Evolutionary conservation across 129 eudicot species (phyloP).

Genomic region (Centrapalus pauciflorus): DNA sequence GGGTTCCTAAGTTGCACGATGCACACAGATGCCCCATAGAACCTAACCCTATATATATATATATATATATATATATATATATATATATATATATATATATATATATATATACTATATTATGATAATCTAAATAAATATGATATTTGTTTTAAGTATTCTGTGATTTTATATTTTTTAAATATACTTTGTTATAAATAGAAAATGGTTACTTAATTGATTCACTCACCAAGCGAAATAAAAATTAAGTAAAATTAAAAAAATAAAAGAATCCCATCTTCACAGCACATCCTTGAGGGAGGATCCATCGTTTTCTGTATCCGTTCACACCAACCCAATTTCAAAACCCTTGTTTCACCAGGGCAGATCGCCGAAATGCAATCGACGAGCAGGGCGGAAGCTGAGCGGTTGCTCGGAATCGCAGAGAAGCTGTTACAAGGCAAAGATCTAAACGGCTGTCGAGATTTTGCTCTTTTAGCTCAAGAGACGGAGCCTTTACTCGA

Average conservation of each 20-base stretch:
- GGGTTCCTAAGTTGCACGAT: no score
- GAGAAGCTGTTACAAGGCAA: conserved; percentile 67
- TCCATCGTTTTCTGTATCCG: background rate
- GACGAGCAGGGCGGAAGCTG: conserved; percentile 77
- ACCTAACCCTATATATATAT: no score
- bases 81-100: no score
- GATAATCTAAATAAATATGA: no score
- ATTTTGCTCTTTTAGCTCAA: conserved; percentile 80
- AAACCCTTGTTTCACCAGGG: background rate
- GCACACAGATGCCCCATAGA: no score
- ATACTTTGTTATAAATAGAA: no score
- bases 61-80: no score
- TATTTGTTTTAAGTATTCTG: no score
- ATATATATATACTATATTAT: no score
- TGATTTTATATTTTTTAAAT: no score
- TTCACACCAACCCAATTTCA: background rate
- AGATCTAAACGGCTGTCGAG: conserved; percentile 60
- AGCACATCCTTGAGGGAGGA: no score
- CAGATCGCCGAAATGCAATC: conserved; percentile 27
- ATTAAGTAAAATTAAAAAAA: no score
- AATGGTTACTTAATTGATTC: background rate
- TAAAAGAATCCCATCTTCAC: background rate
- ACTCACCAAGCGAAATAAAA: background rate
- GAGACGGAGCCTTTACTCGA: conserved; percentile 88
- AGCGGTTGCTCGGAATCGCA: conserved; percentile 77